phyloP scores from a whole-genome alignment of 2,329 filamentous ascomycete genomes.

The Bipolaris oryzae region DNA sequence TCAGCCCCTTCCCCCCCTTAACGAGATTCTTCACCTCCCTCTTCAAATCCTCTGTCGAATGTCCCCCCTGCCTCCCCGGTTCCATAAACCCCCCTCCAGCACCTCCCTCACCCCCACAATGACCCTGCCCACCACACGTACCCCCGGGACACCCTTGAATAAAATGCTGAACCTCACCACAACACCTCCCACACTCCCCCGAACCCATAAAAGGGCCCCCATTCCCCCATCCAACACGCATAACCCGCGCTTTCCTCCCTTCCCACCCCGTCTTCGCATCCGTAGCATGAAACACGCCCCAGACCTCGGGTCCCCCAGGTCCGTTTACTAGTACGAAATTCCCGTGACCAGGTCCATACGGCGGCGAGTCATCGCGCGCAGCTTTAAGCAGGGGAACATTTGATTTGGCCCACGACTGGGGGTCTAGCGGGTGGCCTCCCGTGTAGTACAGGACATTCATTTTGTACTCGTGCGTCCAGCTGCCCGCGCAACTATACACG shows the following conservation, averaged over 20 bases:
- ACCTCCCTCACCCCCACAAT: constrained; percentile 28
- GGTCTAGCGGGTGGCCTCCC: constrained; percentile 50
- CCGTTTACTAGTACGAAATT: constrained; percentile 50
- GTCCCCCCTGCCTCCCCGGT: constrained; percentile 22
- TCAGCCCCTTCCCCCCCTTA: constrained; percentile 30
- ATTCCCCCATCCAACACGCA: constrained; percentile 49
- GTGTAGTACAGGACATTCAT: constrained; percentile 53
- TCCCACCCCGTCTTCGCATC: constrained; percentile 54
- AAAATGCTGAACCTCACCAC: constrained; percentile 41
- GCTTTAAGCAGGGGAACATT: constrained; percentile 49
- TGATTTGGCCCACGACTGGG: constrained; percentile 49
- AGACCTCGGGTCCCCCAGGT: constrained; percentile 46
- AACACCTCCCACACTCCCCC: constrained; percentile 46
- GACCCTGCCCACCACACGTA: constrained; percentile 33
- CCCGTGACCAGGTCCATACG: constrained; percentile 56
- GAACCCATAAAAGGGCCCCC: constrained; percentile 53
- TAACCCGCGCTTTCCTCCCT: constrained; percentile 53
- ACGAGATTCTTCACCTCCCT: constrained; percentile 32
- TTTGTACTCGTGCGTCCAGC: constrained; percentile 57
- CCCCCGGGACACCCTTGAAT: constrained; percentile 38
- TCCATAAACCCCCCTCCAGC: constrained; percentile 20
- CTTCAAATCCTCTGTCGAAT: constrained; percentile 17
- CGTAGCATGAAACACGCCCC: constrained; percentile 55
- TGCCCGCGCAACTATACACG: constrained; percentile 55
- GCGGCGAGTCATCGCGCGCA: constrained; percentile 41